A percentile compares a stretch with the other conserved stretches of the same genome.
These are phyloP conservation scores for Naganishia liquefaciens DNA, from an alignment of 1,284 basidiomycete species.

Conservation along the genomic window DNA sequence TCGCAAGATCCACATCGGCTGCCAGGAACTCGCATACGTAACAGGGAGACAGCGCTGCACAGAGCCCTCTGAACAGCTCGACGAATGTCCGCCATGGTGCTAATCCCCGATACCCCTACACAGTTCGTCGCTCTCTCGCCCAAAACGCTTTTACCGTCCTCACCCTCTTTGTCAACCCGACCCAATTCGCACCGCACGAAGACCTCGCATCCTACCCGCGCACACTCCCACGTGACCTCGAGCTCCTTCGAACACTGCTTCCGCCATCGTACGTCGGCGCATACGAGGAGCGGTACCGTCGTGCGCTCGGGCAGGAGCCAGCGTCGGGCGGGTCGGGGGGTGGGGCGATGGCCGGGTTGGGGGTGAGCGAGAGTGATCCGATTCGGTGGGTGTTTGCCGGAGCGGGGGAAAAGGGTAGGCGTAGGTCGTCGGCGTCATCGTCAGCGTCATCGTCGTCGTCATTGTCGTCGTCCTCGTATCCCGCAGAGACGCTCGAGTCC, in stretches of 20 bases:
- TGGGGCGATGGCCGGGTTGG: neutral
- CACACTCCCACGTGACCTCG: conserved; percentile 61
- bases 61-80: too few species aligned
- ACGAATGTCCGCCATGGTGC: too few species aligned
- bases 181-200: conserved; percentile 92
- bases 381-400: conserved; percentile 5
- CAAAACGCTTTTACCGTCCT: conserved; percentile 85
- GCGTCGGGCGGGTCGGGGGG: neutral
- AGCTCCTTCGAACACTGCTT: conserved; percentile 64
- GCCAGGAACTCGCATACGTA: too few species aligned
- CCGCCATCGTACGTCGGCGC: conserved; percentile 44
- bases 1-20: too few species aligned
- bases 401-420: neutral
- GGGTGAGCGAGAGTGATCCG: conserved; percentile 16
- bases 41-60: too few species aligned
- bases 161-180: conserved; percentile 96
- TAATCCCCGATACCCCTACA: conserved; percentile 6
- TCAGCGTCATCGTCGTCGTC: too few species aligned
- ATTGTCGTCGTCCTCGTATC: neutral
- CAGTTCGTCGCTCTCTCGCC: conserved; percentile 64
- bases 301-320: too few species aligned
- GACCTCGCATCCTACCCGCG: conserved; percentile 89
- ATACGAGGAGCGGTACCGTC: conserved; percentile 4
- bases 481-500: conserved; percentile 37
- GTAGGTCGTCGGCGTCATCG: neutral